Conservation (phyloP, 306 rosid species). For the Prunus armeniaca region DNA sequence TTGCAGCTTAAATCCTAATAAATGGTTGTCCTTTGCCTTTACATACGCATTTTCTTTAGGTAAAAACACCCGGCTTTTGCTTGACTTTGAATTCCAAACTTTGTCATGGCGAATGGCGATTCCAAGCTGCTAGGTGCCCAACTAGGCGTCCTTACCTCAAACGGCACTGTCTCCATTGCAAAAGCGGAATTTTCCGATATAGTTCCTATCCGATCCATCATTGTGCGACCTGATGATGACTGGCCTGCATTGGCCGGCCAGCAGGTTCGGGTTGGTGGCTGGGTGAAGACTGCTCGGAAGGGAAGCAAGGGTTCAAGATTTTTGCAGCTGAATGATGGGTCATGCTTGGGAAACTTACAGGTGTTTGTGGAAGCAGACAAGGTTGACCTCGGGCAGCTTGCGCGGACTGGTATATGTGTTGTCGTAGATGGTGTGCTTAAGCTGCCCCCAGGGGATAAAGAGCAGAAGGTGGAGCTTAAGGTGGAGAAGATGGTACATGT, state of each 20-base stretch:
- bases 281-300: slow-evolving; percentile 87
- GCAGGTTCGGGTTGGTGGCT: slow-evolving; percentile 60
- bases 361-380: slow-evolving; percentile 68
- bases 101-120: too few species aligned
- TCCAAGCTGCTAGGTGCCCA: too few species aligned
- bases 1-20: too few species aligned
- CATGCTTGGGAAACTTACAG: slow-evolving; percentile 67
- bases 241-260: slow-evolving; percentile 15
- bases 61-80: too few species aligned
- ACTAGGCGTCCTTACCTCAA: background rate
- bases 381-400: slow-evolving; percentile 62
- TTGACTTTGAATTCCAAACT: too few species aligned
- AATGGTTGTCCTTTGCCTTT: too few species aligned
- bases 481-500: slow-evolving; percentile 70
- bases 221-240: slow-evolving; percentile 46
- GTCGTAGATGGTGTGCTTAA: slow-evolving; percentile 60
- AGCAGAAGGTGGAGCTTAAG: slow-evolving; percentile 82
- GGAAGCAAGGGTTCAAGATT: slow-evolving; percentile 79
- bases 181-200: slow-evolving; percentile 37
- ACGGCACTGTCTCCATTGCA: slow-evolving; percentile 12
- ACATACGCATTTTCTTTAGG: too few species aligned
- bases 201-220: slow-evolving; percentile 53
- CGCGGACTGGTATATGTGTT: slow-evolving; percentile 66
- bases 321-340: slow-evolving; percentile 75
- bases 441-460: slow-evolving; percentile 40